A percentile compares a stretch with the other conserved stretches of the same genome.
These are phyloP conservation scores for Trichocladium uniseriatum DNA, from an alignment of 495 filamentous ascomycete species.

Conservation along the genomic window DNA sequence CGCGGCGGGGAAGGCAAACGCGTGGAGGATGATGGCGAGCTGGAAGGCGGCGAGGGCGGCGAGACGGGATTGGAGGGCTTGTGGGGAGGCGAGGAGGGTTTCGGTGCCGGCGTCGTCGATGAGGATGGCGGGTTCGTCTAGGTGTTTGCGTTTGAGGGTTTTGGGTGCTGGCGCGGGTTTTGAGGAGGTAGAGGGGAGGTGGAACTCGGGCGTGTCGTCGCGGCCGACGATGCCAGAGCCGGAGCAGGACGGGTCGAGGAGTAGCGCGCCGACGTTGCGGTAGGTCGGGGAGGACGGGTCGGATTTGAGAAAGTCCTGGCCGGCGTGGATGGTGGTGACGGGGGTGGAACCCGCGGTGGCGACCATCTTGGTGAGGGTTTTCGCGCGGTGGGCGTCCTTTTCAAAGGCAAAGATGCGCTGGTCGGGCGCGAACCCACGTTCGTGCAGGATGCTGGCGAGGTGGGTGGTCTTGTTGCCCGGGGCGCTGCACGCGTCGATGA, in stretches of 20 bases:
- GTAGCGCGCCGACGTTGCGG: constrained; percentile 56
- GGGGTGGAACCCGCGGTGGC: constrained; percentile 57
- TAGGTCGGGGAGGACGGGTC: constrained; percentile 47
- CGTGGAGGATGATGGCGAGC: constrained; percentile 66
- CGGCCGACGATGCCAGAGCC: constrained; percentile 89
- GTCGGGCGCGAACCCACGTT: background rate
- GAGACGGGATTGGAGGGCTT: constrained; percentile 48
- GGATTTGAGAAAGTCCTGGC: constrained; percentile 69
- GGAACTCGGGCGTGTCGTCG: constrained; percentile 59
- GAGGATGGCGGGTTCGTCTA: background rate
- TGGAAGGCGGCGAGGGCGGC: constrained; percentile 67
- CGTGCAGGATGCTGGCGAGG: constrained; percentile 59
- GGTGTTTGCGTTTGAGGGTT: background rate
- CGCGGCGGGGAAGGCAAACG: constrained; percentile 72
- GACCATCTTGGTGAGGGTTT: constrained; percentile 76
- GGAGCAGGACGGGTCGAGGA: constrained; percentile 90
- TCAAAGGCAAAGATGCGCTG: constrained; percentile 57
- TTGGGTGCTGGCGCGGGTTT: background rate
- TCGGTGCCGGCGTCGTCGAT: constrained; percentile 43
- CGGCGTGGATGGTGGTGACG: constrained; percentile 54
- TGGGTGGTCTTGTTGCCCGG: constrained; percentile 98
- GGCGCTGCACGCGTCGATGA: constrained; percentile 85
- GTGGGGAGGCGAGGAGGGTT: constrained; percentile 33
- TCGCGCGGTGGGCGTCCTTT: constrained; percentile 54
- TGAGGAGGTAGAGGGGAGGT: constrained; percentile 30